Percentiles rank a stretch among this genome's conserved stretches.
Evolutionary conservation across 1,284 basidiomycete species (phyloP).

Genomic region (Leccinum laetum): DNA sequence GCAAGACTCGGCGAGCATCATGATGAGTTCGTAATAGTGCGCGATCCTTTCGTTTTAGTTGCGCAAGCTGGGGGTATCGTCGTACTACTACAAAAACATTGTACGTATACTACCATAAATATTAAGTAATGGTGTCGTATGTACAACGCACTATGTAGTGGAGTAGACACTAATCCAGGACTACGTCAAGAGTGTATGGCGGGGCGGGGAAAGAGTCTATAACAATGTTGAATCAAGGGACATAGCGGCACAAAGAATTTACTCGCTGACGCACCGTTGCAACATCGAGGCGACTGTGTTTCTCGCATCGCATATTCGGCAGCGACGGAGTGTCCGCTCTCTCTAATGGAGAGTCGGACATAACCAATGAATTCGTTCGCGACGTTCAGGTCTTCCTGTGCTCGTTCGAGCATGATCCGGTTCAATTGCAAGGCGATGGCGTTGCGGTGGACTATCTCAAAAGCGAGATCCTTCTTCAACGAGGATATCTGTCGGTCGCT

Average conservation of each 20-base stretch:
- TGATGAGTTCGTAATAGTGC: constrained; percentile 84
- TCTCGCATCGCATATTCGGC: not conserved
- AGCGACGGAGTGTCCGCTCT: not conserved
- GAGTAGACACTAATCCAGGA: not conserved
- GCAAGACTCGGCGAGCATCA: constrained; percentile 82
- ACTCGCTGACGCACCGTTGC: not conserved
- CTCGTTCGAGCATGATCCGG: not conserved
- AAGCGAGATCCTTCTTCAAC: not conserved
- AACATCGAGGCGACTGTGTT: not conserved
- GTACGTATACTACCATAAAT: not conserved
- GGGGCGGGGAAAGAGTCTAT: not conserved
- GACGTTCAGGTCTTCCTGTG: not conserved
- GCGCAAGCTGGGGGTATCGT: constrained; percentile 8
- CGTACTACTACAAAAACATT: no score
- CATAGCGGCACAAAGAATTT: not conserved
- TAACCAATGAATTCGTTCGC: not conserved
- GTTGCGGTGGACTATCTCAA: not conserved
- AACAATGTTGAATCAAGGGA: not conserved
- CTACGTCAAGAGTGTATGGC: not conserved
- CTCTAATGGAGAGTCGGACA: not conserved
- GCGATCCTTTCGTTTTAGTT: constrained; percentile 25
- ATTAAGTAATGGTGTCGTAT: not conserved
- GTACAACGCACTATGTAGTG: not conserved
- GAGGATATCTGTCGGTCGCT: not conserved
- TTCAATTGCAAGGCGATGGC: not conserved